phyloP scores from a whole-genome alignment of 2,329 filamentous ascomycete species.

The Incumbomyces lentus region DNA sequence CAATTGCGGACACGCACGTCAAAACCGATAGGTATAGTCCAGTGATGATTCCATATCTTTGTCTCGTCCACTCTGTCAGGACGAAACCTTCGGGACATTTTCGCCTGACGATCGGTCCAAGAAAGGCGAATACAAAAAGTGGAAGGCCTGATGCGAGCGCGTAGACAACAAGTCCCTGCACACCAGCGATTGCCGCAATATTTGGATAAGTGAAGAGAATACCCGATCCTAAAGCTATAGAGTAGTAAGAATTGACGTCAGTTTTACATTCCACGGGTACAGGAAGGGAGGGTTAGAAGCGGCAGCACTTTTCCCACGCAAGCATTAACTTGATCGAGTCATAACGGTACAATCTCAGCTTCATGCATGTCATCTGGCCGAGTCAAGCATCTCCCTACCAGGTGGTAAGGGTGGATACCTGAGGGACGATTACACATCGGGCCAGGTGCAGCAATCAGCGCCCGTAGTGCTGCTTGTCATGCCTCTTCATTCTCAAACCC shows the following conservation, averaged over 20 bases:
- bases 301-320: slow-evolving; percentile 97
- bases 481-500: slow-evolving; percentile 17
- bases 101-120: slow-evolving; percentile 66
- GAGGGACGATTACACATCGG: background rate
- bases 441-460: slow-evolving; percentile 47
- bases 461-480: slow-evolving; percentile 67
- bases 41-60: slow-evolving; percentile 60
- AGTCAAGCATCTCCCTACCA: slow-evolving; percentile 22
- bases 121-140: slow-evolving; percentile 60
- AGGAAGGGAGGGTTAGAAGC: slow-evolving; percentile 47
- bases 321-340: slow-evolving; percentile 99
- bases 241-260: slow-evolving; percentile 28
- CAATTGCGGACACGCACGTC: slow-evolving; percentile 37
- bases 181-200: slow-evolving; percentile 65
- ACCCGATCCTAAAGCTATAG: slow-evolving; percentile 66
- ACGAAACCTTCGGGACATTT: slow-evolving; percentile 79
- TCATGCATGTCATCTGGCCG: slow-evolving; percentile 37
- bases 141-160: slow-evolving; percentile 62
- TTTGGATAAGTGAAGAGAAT: slow-evolving; percentile 77
- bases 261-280: slow-evolving; percentile 16
- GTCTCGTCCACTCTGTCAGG: slow-evolving; percentile 71
- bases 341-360: slow-evolving; percentile 92
- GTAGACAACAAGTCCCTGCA: slow-evolving; percentile 70
- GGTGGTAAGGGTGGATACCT: slow-evolving; percentile 42
- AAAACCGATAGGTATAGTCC: slow-evolving; percentile 66